phyloP scores from a whole-genome alignment of 805 yeast genomes.

The Torulaspora quercuum region DNA sequence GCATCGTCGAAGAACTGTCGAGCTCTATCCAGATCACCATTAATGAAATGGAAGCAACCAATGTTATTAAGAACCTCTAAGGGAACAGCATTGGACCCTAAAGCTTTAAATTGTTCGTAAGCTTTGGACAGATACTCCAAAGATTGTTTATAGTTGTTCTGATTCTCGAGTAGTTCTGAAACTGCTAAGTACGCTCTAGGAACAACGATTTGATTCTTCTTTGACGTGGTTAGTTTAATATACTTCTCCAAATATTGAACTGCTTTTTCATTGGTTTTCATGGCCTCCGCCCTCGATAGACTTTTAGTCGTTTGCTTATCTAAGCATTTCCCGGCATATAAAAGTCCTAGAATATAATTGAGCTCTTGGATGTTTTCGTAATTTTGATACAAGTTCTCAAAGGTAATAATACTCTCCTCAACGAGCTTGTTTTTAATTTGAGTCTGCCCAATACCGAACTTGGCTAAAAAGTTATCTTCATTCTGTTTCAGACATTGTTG shows the following conservation, averaged over 20 bases:
- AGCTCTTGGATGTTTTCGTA: slow-evolving; percentile 72
- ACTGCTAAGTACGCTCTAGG: slow-evolving; percentile 65
- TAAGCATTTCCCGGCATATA: slow-evolving; percentile 54
- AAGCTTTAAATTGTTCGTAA: slow-evolving; percentile 44
- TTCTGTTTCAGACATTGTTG: slow-evolving; percentile 66
- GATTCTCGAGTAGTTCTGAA: slow-evolving; percentile 65
- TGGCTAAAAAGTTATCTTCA: slow-evolving; percentile 63
- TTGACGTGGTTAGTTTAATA: slow-evolving; percentile 55
- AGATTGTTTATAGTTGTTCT: slow-evolving; percentile 60
- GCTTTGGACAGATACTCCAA: slow-evolving; percentile 61
- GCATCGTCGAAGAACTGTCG: slow-evolving; percentile 52
- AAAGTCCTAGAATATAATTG: slow-evolving; percentile 67
- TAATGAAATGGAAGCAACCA: slow-evolving; percentile 76
- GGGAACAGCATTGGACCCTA: slow-evolving; percentile 40
- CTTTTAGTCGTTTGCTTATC: slow-evolving; percentile 22
- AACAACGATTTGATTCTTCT: slow-evolving; percentile 52
- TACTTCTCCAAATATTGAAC: slow-evolving; percentile 66
- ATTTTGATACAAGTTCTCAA: slow-evolving; percentile 66
- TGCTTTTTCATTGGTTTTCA: slow-evolving; percentile 46
- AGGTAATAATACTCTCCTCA: slow-evolving; percentile 82
- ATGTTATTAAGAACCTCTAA: slow-evolving; percentile 72
- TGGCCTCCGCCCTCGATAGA: slow-evolving; percentile 16
- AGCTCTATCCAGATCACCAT: slow-evolving; percentile 58
- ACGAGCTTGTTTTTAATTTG: slow-evolving; percentile 67
- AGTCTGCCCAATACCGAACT: slow-evolving; percentile 82